Base-by-base conservation (phyloP, 202 grass and related monocot species). In the Zizania palustris region DNA sequence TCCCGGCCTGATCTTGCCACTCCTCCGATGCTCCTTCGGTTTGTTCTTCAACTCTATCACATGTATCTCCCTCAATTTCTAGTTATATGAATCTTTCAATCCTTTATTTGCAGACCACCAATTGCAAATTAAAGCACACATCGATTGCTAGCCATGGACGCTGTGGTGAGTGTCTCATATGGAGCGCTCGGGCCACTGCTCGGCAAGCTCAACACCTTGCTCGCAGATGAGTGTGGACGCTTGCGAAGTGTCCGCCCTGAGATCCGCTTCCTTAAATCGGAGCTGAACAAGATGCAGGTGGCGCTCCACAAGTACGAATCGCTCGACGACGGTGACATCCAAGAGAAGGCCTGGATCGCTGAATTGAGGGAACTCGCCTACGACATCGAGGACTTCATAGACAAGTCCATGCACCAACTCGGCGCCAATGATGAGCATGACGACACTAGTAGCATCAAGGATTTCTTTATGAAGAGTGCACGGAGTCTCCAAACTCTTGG, bases 281-380 rank as follows among this genome's bases (percentile, higher is more conserved):
- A 80, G 77, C 4, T 71, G 8, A 55, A 21, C 19, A 80, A 36
- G 48, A 80, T 80, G 65, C 42, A 80, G 3, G 46, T 65, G 6
- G 63, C 46, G 0, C 58, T 60, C 11, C 11, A 60, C 50, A 71
- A 53, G 46, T 53, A 45, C 0, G 3, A 21, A 18, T 15, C 13
- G 0, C 20, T 22, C 20, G 65, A 46, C 9, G 12, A 67, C 0
- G 10, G 11, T 13, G 42, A 67, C 20, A 45, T 46, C 20, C 42
- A 33, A 12, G 42, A 28, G 41, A 45, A 45, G 18, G 5, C 65
- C 11, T 67, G 42, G 65, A 46, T 22, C 0, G 1, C 3, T 1
- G 65, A 67, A 28, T 5, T 36, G 28, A 49, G 67, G 21, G 45
- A 49, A 22, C 28, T 49, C 14, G 45, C 46, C 2, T 36, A 53